Base-by-base conservation (phyloP, 1,139 yeast species). In the Taphrina pruni region DNA sequence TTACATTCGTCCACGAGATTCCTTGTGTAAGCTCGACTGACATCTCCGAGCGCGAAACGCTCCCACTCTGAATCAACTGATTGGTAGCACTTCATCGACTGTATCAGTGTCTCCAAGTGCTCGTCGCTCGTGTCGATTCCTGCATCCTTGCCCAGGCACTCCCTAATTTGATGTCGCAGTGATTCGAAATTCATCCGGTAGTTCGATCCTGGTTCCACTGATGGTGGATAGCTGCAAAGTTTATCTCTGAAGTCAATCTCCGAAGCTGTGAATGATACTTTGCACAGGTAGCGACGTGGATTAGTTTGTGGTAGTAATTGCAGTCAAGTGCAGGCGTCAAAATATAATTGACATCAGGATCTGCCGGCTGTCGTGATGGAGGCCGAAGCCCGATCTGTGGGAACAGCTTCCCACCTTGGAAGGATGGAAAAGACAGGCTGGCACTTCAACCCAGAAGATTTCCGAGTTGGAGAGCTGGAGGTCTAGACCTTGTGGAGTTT, bases 1-100 rank as follows among this genome's bases (percentile, higher is more conserved):
- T 87, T 87, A 75, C 87, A 84, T 75, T 87, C 85, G 72, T 86
- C 85, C 36, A 88, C 85, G 0, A 91, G 91, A 75, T 88, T 88
- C 70, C 82, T 77, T 20, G 81, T 79, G 72, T 79, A 79, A n/a
- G 56, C 86, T 69, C 85, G 76, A 26, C 83, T 75, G 1, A 80
- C 73, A 73, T 88, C 92, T 60, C 81, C 81, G 45, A 85, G 79
- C 1, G 90, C 91, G 76, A 80, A 87, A 71, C 81, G 80, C 54
- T 75, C 75, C 94, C 94, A 88, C 72, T 88, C 90, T 66, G 79
- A 74, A 9, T 67, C 61, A 26, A 58, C 55, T 5, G 88, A 81
- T 36, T 76, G 75, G 77, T 88, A 88, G 32, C 76, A 74, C 57
- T 82, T 80, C 87, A 88, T 82, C 56, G 83, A 75, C 55, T 75